Evolutionary conservation across 2,329 filamentous ascomycete genomes (phyloP), one percentile per base, ranked within the genome.

Genomic region (Fusarium sp.): DNA sequence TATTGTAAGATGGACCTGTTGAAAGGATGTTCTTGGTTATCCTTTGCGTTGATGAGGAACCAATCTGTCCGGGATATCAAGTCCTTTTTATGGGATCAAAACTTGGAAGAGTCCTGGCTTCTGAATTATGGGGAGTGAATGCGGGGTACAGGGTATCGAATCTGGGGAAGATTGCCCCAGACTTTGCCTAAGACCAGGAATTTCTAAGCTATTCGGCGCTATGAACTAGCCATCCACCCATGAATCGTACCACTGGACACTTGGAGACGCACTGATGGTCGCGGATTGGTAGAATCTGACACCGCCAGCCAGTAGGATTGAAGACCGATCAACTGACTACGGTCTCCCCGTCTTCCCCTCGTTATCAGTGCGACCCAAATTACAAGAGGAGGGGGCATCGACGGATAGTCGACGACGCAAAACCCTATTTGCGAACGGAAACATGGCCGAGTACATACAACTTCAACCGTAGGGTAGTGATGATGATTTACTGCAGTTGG

Each of bases 81-180:
- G n/a, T 42, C 61, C 45, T 54, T 64, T 64, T 52, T 64, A 64
- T 64, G 61, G 45, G 18, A 62, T 55, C 3, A 10, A 26, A 45
- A 26, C 22, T 53, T 34, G 56, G 26, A 36, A 33, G 10, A 22
- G 39, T 22, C 7, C 15, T 17, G 17, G 17, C 42, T 6, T 31
- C 42, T 6, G 11, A 33, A 24, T 22, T 22, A 42, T 36, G 20
- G 18, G 20, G 26, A 22, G 20, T 10, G 9, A 44, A 50, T 65
- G 61, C 60, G 61, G 61, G 61, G 59, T 64, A 65, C 58, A 59
- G 61, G 60, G 61, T 58, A 64, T 46, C 7, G 18, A 58, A 22
- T 64, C 63, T 66, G 61, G 61, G 60, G 61, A 65, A 60, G 15
- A 42, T 44, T 48, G 13, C 14, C 43, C 43, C 18, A n/a, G 18